Percentiles rank a stretch among this genome's conserved stretches.
Conservation (phyloP, 805 yeast genomes). For the Pichia cabralensis region DNA sequence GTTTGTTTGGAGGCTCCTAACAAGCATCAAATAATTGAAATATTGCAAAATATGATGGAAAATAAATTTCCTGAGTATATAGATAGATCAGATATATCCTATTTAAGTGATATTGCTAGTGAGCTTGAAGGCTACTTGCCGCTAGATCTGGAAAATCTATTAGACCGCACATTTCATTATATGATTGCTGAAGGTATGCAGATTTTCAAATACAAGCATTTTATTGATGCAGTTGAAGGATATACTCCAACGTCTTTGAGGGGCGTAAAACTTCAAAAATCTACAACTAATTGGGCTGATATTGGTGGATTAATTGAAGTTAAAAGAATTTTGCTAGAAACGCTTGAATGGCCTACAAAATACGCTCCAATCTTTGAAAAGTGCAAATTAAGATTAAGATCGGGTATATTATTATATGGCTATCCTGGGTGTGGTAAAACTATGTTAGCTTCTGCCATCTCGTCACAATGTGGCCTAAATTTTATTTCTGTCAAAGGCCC, state of each 20-base stretch:
- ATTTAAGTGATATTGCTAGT: constrained; percentile 41
- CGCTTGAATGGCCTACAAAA: constrained; percentile 94
- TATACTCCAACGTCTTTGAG: constrained; percentile 75
- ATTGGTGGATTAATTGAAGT: constrained; percentile 83
- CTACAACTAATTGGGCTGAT: constrained; percentile 69
- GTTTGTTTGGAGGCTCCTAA: constrained; percentile 59
- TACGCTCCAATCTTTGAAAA: constrained; percentile 90
- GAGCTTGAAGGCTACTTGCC: constrained; percentile 90
- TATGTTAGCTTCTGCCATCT: constrained; percentile 83
- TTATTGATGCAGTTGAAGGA: constrained; percentile 50
- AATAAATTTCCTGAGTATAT: constrained; percentile 17
- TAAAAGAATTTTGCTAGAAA: constrained; percentile 67
- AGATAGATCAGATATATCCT: constrained; percentile 27
- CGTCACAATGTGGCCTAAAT: constrained; percentile 87
- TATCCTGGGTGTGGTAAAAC: constrained; percentile 99
- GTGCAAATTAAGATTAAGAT: constrained; percentile 78
- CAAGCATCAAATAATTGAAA: constrained; percentile 42
- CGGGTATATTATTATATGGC: constrained; percentile 86
- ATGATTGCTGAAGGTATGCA: constrained; percentile 13
- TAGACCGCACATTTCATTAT: constrained; percentile 61
- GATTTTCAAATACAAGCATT: constrained; percentile 25
- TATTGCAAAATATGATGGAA: constrained; percentile 28
- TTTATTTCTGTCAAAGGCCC: constrained; percentile 94
- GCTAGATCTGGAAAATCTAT: constrained; percentile 60
- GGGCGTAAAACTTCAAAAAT: constrained; percentile 78